phyloP scores from a whole-genome alignment of 352 stramenopile genomes.

The Phytophthora sojae region DNA sequence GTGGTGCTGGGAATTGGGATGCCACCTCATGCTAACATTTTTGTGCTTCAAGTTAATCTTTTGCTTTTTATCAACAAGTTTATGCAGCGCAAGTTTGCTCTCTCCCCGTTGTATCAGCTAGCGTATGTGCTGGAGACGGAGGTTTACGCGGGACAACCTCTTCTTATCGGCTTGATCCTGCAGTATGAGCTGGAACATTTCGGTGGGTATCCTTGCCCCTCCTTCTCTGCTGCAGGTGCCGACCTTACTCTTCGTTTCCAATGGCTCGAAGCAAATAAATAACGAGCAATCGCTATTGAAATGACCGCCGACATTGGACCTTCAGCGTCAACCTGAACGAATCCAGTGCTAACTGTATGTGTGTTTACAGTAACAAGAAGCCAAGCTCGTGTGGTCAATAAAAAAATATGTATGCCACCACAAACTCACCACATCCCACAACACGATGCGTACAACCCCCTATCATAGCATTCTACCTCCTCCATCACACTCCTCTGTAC shows the following conservation, averaged over 20 bases:
- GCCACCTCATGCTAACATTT: not conserved
- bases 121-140: not conserved
- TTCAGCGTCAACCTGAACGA: too few relatives aligned
- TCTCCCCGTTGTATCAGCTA: not conserved
- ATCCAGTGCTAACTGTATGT: too few relatives aligned
- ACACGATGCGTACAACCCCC: conserved; percentile 18
- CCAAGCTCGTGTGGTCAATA: not conserved
- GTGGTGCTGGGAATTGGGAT: not conserved
- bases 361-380: not conserved
- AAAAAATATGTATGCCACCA: conserved; percentile 28
- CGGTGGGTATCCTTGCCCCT: not conserved
- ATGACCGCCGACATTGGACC: too few relatives aligned
- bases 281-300: too few relatives aligned
- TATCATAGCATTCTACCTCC: conserved; percentile 6
- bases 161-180: not conserved
- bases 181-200: not conserved
- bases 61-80: not conserved
- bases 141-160: not conserved
- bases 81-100: not conserved
- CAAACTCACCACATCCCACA: conserved; percentile 20
- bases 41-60: not conserved
- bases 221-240: not conserved
- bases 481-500: conserved; percentile 17
- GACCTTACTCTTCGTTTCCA: not conserved
- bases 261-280: not conserved